These are phyloP conservation scores for Pascua sp. DNA, from an alignment of 1,284 basidiomycete species.

Conservation along the genomic window DNA sequence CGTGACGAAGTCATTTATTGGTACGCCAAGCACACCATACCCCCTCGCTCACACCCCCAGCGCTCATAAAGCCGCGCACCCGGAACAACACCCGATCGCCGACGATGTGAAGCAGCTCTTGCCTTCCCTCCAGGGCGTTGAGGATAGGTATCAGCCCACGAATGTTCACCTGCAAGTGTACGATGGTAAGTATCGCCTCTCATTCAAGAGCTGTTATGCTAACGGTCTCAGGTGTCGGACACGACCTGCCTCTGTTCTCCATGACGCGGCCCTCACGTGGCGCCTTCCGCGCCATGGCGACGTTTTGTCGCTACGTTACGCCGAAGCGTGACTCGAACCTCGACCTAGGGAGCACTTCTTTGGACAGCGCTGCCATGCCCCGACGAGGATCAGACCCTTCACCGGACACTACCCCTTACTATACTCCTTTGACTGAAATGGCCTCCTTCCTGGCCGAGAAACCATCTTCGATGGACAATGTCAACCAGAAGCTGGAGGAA, in stretches of 20 bases:
- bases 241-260: constrained; percentile 69
- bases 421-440: too few relatives aligned
- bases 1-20: constrained; percentile 87
- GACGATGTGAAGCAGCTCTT: constrained; percentile 62
- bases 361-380: too few relatives aligned
- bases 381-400: too few relatives aligned
- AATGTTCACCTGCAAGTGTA: constrained; percentile 82
- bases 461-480: too few relatives aligned
- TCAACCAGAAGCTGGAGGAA: too few relatives aligned
- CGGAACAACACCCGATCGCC: constrained; percentile 66
- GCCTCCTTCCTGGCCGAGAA: too few relatives aligned
- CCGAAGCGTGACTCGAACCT: constrained; percentile 7
- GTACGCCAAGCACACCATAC: constrained; percentile 53
- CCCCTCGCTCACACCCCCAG: constrained; percentile 50
- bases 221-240: constrained; percentile 50
- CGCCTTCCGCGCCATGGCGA: constrained; percentile 44
- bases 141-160: constrained; percentile 63
- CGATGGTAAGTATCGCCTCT: constrained; percentile 44
- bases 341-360: too few relatives aligned
- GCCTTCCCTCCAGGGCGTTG: constrained; percentile 64
- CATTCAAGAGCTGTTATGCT: neutral
- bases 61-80: constrained; percentile 88
- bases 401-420: too few relatives aligned
- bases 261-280: constrained; percentile 64
- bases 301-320: constrained; percentile 50